Base-by-base conservation (phyloP, 208 protist genomes). In the Angomonas desouzai region DNA sequence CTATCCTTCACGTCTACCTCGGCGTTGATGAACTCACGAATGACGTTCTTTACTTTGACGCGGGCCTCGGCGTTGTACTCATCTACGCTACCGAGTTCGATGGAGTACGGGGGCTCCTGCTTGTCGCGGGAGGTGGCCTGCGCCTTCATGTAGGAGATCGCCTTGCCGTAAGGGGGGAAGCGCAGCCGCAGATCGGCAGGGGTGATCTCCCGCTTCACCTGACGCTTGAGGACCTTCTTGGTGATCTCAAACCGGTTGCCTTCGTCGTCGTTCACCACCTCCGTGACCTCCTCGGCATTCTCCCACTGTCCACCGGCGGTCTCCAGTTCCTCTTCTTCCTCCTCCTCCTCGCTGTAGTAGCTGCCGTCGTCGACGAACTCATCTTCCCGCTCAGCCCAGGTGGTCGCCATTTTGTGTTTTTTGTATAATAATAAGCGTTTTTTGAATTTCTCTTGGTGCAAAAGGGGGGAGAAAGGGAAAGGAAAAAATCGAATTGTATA, bases 1-100 rank as follows among this genome's bases (percentile, higher is more conserved):
- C 69, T 63, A 68, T 94, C 89, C 55, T 74, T 82, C 7, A 89
- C 81, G 20, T 79, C 70, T 18, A 91, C 70, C 43, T 73, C 65
- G 28, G 70, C 56, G 34, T 66, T 74, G 36, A 72, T 74, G 48
- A 75, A 53, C 74, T 95, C 84, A 51, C 83, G 72, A 66, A 91
- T 79, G 40, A 90, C 66, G 29, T 85, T 83, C 74, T 87, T 83
- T 48, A 92, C 70, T 66, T 91, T 86, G 20, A 74, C 70, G 33
- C 89, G 85, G 32, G 72, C 83, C 65, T 86, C 70, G 48, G 82
- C 78, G 76, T 91, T 83, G 43, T 78, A 77, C 55, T 83, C 77
- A 60, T 95, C 89, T 1, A 84, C 76, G 0, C 74, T 70, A 48
- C 86, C 89, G 62, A 92, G 74, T 68, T 95, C 89, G 48, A 95